Evolutionary conservation across 1,139 yeast genomes (phyloP), one percentile per base, ranked within the genome.

Genomic region (Citeromyces hawaiiensis): DNA sequence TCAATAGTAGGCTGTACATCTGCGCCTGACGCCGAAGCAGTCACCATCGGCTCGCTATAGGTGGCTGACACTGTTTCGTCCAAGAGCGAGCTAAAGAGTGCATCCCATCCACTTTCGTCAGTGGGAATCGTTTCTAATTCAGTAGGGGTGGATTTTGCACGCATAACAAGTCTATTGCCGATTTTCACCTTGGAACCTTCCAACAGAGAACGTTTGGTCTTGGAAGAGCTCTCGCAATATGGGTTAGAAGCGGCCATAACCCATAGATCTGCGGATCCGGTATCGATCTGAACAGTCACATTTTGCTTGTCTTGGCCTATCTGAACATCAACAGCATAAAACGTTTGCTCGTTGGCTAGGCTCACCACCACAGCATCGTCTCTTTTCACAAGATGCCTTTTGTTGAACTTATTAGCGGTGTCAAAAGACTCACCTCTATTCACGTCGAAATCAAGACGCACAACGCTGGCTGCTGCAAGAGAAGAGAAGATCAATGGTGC

Each of bases 241-340:
- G 56, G 46, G 40, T 58, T 58, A 23, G 50, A 46, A 2, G 50
- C 39, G 17, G 50, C 47, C 44, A 49, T 45, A n/a, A 77, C 70
- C 86, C 86, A 79, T 46, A 78, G 58, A 53, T 79, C 87, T 6
- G 82, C 66, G 2, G 83, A 76, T 0, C 86, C 86, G 4, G 86
- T 76, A 51, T 79, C 87, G 36, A 80, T 55, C 43, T 76, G 57
- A 2, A 76, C 76, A 5, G 61, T 60, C 25, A 79, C 66, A 8
- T 61, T 53, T 47, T 74, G 76, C 0, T 62, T 53, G 6, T 75
- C 67, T 1, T 82, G 68, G 3, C 91, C 88, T 14, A 80, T 53
- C n/a, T 56, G 52, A 27, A 75, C 49, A 16, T 59, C 55, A 17
- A 66, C 55, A 30, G 63, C 52, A 48, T 70, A 70, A 48, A 70